Evolutionary conservation across 2,329 filamentous ascomycete genomes (phyloP).

Genomic region (Diplocarpon rosae): DNA sequence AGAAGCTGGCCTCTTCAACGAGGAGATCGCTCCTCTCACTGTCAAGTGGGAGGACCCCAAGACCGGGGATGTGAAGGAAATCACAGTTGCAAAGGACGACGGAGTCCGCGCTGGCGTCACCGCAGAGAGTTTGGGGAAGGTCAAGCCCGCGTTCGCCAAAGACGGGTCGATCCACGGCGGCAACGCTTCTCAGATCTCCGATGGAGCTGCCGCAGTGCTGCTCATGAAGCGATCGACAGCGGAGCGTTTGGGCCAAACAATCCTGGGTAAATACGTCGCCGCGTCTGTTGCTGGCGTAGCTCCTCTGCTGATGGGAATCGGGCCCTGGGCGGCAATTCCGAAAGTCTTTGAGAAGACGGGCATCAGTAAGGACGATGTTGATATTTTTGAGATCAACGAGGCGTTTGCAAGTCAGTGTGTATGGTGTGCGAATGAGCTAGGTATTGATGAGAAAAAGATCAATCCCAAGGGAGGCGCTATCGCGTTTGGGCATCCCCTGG

Average conservation of each 20-base stretch:
- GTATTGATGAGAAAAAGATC: constrained; percentile 73
- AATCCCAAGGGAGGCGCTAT: constrained; percentile 97
- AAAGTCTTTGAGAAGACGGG: constrained; percentile 82
- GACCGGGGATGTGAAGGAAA: constrained; percentile 70
- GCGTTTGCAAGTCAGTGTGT: constrained; percentile 92
- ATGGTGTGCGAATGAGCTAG: constrained; percentile 84
- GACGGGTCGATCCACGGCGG: constrained; percentile 91
- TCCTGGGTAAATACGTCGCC: constrained; percentile 86
- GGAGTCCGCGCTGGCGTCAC: constrained; percentile 81
- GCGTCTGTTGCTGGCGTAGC: constrained; percentile 80
- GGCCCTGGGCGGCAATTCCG: constrained; percentile 92
- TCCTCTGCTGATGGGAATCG: constrained; percentile 90
- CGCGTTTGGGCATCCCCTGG: constrained; percentile 89
- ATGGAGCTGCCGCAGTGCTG: constrained; percentile 89
- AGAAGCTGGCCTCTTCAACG: constrained; percentile 76
- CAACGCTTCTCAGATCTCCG: constrained; percentile 90
- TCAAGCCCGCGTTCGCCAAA: constrained; percentile 80
- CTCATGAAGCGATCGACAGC: constrained; percentile 92
- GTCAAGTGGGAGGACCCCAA: constrained; percentile 88
- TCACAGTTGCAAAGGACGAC: constrained; percentile 78
- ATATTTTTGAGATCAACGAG: constrained; percentile 99
- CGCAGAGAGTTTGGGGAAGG: constrained; percentile 78
- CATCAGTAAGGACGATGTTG: constrained; percentile 78
- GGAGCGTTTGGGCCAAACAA: constrained; percentile 73
- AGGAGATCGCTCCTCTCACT: constrained; percentile 80